Evolutionary conservation across 345 rosid species (phyloP), one percentile per base, ranked within the genome.

Genomic region (Citrus trifoliata): DNA sequence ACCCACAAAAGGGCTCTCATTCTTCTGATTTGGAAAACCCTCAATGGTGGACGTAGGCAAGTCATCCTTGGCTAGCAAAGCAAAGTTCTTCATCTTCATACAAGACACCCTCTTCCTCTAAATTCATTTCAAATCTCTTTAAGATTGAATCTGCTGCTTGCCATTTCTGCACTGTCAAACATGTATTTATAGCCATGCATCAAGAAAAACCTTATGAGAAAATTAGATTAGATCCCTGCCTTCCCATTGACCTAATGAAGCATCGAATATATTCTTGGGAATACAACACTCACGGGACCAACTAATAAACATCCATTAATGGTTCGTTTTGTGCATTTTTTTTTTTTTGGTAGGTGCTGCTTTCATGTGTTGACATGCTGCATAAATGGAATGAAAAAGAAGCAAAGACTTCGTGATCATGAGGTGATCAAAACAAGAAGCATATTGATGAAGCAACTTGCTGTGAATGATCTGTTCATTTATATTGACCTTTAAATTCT

Each of bases 31-130:
- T 2, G 2, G 4, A 13, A 32, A 56, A 14, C 58, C 80, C 74
- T 67, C 2, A 33, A 42, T 59, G 19, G 22, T 73, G 71, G 83
- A 78, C 18, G 64, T 75, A 86, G 88, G 90, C 90, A 84, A 88
- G 87, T 88, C 88, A 84, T 88, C 90, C 90, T 82, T 88, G 90
- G 90, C 90, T 88, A 86, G 69, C 87, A 24, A 73, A 84, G 84
- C 60, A 33, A 59, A 27, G 63, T 83, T 79, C 86, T 86, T 79
- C 71, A 79, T 82, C 87, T 80, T 56, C 90, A 86, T 84, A 81
- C 90, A 79, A 86, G 87, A 76, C 83, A 32, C 88, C 25, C 87
- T 85, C 88, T 83, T 73, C 53, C 30, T 67, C 25, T 1, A 42
- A 42, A 42, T 0, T 62, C 2, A 62, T 28, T 51, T 51, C 18